These are phyloP conservation scores for Plicaturopsis crispa DNA, from an alignment of 768 basidiomycete species.

Conservation along the genomic window DNA sequence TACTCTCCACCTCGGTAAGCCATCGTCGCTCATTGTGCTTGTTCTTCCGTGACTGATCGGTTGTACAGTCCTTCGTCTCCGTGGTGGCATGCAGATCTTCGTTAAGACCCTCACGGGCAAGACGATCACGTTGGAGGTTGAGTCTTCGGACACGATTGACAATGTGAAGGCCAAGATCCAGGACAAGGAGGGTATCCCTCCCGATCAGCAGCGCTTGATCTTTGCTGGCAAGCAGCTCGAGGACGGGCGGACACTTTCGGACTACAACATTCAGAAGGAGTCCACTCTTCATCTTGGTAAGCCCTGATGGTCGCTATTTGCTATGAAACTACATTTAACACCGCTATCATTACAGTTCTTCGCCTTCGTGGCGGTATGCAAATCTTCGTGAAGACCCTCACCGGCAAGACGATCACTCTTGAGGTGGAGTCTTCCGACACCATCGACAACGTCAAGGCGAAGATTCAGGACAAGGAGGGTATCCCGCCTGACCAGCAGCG, in stretches of 20 bases:
- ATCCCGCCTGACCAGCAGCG: constrained; percentile 76
- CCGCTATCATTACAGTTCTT: too few relatives aligned
- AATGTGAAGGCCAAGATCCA: constrained; percentile 82
- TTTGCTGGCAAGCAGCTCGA: constrained; percentile 95
- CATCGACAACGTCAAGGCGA: constrained; percentile 70
- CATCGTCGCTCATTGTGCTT: too few relatives aligned
- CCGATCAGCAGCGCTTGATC: constrained; percentile 84
- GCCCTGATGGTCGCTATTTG: too few relatives aligned
- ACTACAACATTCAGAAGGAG: constrained; percentile 81
- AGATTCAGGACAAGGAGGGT: constrained; percentile 78
- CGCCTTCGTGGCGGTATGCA: constrained; percentile 70
- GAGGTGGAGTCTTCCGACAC: constrained; percentile 74
- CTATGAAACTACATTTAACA: too few relatives aligned
- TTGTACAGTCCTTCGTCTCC: constrained; percentile 78
- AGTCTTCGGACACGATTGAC: constrained; percentile 90
- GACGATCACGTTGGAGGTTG: constrained; percentile 90
- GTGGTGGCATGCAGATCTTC: constrained; percentile 90
- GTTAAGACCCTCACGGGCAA: constrained; percentile 86
- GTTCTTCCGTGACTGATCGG: too few relatives aligned
- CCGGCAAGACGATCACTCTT: constrained; percentile 71
- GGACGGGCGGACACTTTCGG: constrained; percentile 85
- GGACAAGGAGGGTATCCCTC: constrained; percentile 78
- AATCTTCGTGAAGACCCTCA: constrained; percentile 65
- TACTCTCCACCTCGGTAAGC: constrained; percentile 53
- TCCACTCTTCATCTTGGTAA: constrained; percentile 69